phyloP scores from a whole-genome alignment of 164 flowering plant genomes.

The Tetracentron sinense region DNA sequence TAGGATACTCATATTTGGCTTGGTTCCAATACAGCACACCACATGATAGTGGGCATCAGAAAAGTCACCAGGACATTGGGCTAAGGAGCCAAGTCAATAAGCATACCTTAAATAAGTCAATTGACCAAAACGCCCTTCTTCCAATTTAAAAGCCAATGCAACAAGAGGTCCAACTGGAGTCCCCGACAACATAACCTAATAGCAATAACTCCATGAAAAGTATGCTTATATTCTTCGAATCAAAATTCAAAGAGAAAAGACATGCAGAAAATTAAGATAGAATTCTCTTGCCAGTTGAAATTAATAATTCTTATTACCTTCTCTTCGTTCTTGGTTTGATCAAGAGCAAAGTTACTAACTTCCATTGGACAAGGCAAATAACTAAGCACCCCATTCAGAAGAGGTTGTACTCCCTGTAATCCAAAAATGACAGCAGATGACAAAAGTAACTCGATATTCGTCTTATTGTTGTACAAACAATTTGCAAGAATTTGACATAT shows the following conservation, averaged over 20 bases:
- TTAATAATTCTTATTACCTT: slow-evolving; percentile 44
- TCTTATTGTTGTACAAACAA: slow-evolving; percentile 1
- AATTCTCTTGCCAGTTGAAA: not conserved
- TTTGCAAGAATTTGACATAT: not conserved
- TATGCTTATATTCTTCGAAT: slow-evolving; percentile 3
- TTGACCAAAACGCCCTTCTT: slow-evolving; percentile 99
- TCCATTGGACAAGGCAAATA: slow-evolving; percentile 93
- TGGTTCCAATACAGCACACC: not conserved
- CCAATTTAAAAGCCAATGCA: slow-evolving; percentile 94
- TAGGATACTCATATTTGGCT: no score
- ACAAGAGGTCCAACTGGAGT: slow-evolving; percentile 91
- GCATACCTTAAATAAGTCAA: slow-evolving; percentile 81
- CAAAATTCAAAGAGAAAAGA: not conserved
- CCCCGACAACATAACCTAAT: slow-evolving; percentile 68
- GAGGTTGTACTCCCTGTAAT: slow-evolving; percentile 91
- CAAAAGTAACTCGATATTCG: not conserved
- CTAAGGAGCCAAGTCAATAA: not conserved
- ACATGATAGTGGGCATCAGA: no score
- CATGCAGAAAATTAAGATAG: not conserved
- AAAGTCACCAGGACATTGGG: no score
- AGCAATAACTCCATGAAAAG: slow-evolving; percentile 7
- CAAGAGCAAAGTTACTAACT: slow-evolving; percentile 90
- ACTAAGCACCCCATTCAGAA: slow-evolving; percentile 85
- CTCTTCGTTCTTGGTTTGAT: slow-evolving; percentile 85
- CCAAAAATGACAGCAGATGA: slow-evolving; percentile 10